phyloP scores from a whole-genome alignment of 225 moss, liverwort and hornwort genomes.

The Physcomitrium patens region DNA sequence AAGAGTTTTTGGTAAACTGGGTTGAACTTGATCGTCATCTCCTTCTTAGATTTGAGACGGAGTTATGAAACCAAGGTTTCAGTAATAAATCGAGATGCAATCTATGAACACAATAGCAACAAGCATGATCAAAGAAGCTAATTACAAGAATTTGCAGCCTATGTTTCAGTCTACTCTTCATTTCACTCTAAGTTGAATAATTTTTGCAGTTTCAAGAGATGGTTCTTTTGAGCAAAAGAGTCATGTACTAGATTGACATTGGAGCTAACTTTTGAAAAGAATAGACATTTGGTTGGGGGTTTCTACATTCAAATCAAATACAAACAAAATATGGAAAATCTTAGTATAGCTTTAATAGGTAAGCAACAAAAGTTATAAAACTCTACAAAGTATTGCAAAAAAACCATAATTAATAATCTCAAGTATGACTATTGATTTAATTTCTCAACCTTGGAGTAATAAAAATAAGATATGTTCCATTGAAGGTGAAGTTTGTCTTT shows the following conservation, averaged over 20 bases:
- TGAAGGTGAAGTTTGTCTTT: slow-evolving; percentile 23
- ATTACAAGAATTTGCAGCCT: too few relatives aligned
- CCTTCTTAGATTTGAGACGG: too few relatives aligned
- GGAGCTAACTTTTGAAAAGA: slow-evolving; percentile 26
- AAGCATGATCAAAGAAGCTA: too few relatives aligned
- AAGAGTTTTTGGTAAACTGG: too few relatives aligned
- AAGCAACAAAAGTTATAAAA: background rate
- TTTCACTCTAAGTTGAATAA: too few relatives aligned
- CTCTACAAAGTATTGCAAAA: background rate
- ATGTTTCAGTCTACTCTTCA: too few relatives aligned
- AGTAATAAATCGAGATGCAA: too few relatives aligned
- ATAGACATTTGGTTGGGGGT: slow-evolving; percentile 16
- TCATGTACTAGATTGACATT: slow-evolving; percentile 21
- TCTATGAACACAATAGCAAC: too few relatives aligned
- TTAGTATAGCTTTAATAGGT: background rate
- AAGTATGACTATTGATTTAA: background rate
- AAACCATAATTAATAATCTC: background rate
- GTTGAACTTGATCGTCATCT: too few relatives aligned
- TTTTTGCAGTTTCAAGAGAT: slow-evolving; percentile 11
- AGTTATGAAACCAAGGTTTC: too few relatives aligned
- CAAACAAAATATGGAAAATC: too few relatives aligned
- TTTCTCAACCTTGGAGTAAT: slow-evolving; percentile 14
- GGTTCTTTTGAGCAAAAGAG: slow-evolving; percentile 19
- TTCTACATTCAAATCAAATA: background rate
- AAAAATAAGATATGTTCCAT: background rate